Evolutionary conservation across 768 basidiomycete genomes (phyloP).

Genomic region (Inosperma sp.): DNA sequence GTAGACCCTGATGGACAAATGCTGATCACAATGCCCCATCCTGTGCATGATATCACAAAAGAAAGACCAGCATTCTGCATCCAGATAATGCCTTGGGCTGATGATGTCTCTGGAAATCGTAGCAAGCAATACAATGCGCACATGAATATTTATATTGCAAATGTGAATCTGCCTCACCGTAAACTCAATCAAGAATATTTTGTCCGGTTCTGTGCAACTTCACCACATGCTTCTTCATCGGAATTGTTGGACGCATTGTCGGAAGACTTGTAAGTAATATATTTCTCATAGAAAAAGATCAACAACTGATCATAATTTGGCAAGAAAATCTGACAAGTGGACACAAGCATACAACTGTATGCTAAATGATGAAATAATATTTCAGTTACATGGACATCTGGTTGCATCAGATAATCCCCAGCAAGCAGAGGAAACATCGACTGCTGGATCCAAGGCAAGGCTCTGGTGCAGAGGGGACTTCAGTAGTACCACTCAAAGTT

Average conservation of each 20-base stretch:
- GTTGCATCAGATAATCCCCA: slow-evolving; percentile 30
- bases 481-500: too few species aligned
- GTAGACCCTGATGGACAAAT: background rate
- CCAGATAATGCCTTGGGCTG: background rate
- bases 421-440: slow-evolving; percentile 28
- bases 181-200: slow-evolving; percentile 30
- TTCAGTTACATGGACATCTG: slow-evolving; percentile 9
- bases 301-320: background rate
- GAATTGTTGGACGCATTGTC: slow-evolving; percentile 28
- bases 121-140: slow-evolving; percentile 32
- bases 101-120: slow-evolving; percentile 23
- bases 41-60: slow-evolving; percentile 2
- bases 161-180: slow-evolving; percentile 23
- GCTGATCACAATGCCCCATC: slow-evolving; percentile 12
- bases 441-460: slow-evolving; percentile 33
- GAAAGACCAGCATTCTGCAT: slow-evolving; percentile 1
- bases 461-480: slow-evolving; percentile 25
- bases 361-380: background rate
- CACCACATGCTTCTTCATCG: slow-evolving; percentile 24
- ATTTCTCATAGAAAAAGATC: background rate
- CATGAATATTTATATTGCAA: slow-evolving; percentile 26
- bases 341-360: slow-evolving; percentile 1
- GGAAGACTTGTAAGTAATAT: slow-evolving; percentile 2
- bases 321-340: background rate
- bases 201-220: slow-evolving; percentile 18